Evolutionary conservation across 805 yeast genomes (phyloP), one percentile per base, ranked within the genome.

Genomic region (Starmerella scarabaei): DNA sequence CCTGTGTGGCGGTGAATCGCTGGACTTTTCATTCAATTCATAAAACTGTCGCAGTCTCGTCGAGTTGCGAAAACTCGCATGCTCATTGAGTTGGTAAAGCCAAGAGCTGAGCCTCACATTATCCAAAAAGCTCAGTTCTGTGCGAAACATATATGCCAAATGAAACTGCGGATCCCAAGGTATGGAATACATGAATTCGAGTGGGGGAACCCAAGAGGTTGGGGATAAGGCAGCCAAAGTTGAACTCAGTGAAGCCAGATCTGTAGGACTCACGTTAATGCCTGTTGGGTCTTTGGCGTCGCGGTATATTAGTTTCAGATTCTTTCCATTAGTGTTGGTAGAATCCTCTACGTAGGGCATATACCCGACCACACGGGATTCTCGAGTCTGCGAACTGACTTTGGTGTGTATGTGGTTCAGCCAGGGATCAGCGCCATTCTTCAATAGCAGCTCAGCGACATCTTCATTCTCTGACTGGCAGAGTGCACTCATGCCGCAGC

Each of bases 401-500:
- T 7, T 11, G n/a, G n/a, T n/a, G n/a, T n/a, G n/a, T 23, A 23
- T 23, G 9, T 5, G 31, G 15, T 7, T n/a, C 6, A 56, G 42
- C 21, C 54, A 52, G 2, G 75, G 48, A 19, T 72, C 69, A 3
- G 80, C 57, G 23, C 79, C 59, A 46, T 75, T 75, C 7, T 55
- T 44, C 2, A 80, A 43, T 0, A 88, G 58, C 3, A 59, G 61
- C 28, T 59, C 53, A 16, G 82, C 65, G 46, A 81, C 81, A 2
- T 71, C 76, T 0, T 70, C 32, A 35, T 93, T 64, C 48, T 75
- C 76, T 56, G 76, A 83, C 51, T 24, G 33, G 3, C 79, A 76
- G 24, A 80, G 72, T 50, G 73, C 80, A 4, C 75, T 64, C 68
- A 0, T 60, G 1, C 67, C 69, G 44, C 69, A 69, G 11, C 54